Evolutionary conservation across 2,329 filamentous ascomycete genomes (phyloP).

Genomic region (Ceratocystiopsis sp.): DNA sequence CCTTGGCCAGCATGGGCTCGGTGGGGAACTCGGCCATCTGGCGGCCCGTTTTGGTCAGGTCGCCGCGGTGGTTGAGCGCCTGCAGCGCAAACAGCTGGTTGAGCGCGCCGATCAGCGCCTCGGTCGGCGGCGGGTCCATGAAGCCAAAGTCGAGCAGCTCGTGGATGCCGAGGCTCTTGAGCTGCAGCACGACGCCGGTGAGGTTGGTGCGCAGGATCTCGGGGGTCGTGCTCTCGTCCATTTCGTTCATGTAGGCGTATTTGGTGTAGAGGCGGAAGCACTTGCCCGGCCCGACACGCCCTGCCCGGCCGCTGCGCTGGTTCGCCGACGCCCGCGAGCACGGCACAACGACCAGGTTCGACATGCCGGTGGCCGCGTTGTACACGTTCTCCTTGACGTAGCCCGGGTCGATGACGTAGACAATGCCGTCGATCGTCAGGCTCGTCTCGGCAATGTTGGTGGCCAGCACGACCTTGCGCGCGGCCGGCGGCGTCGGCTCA

Average conservation of each 20-base stretch:
- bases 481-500: slow-evolving; percentile 70
- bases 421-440: slow-evolving; percentile 94
- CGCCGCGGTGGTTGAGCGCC: slow-evolving; percentile 72
- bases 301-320: slow-evolving; percentile 81
- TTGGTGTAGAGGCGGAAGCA: slow-evolving; percentile 85
- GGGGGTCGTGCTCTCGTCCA: slow-evolving; percentile 80
- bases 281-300: slow-evolving; percentile 80
- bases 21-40: slow-evolving; percentile 61
- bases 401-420: slow-evolving; percentile 89
- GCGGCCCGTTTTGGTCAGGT: slow-evolving; percentile 76
- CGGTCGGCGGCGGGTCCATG: slow-evolving; percentile 81
- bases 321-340: slow-evolving; percentile 86
- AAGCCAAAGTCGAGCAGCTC: slow-evolving; percentile 90
- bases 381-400: slow-evolving; percentile 94
- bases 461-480: slow-evolving; percentile 79
- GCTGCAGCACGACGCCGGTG: slow-evolving; percentile 62
- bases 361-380: slow-evolving; percentile 83
- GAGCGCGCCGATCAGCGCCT: slow-evolving; percentile 73
- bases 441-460: slow-evolving; percentile 96
- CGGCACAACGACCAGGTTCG: slow-evolving; percentile 75
- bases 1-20: slow-evolving; percentile 80
- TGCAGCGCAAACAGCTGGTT: slow-evolving; percentile 87
- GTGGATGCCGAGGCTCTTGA: slow-evolving; percentile 85
- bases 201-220: slow-evolving; percentile 89
- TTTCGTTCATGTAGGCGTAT: slow-evolving; percentile 85